Evolutionary conservation across 2,329 filamentous ascomycete species (phyloP).

Genomic region (Sporothrix sp.): DNA sequence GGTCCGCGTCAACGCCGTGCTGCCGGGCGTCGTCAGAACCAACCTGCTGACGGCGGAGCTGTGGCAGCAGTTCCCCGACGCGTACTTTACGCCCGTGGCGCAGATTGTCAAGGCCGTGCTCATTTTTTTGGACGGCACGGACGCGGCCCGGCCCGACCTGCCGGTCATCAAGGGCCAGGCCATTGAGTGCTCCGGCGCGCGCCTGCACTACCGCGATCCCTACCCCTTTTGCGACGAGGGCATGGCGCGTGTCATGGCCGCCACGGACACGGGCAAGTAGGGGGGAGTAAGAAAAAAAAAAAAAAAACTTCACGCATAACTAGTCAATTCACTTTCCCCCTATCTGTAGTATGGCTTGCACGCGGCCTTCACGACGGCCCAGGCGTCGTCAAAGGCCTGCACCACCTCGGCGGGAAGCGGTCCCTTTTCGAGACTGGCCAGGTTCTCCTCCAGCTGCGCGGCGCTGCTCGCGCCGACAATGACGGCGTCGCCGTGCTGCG

Average conservation of each 20-base stretch:
- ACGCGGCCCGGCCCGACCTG: not conserved
- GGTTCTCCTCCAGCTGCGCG: constrained; percentile 27
- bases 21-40: constrained; percentile 25
- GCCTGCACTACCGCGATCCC: constrained; percentile 6
- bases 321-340: too few species aligned
- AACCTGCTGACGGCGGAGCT: constrained; percentile 22
- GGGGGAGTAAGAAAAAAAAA: not conserved
- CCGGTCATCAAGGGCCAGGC: constrained; percentile 5
- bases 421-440: constrained; percentile 30
- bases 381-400: constrained; percentile 58
- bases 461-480: constrained; percentile 28
- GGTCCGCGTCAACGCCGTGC: constrained; percentile 26
- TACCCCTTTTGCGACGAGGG: constrained; percentile 8
- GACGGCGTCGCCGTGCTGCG: constrained; percentile 26
- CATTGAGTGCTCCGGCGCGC: constrained; percentile 10
- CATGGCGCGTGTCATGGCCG: constrained; percentile 8
- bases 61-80: constrained; percentile 24
- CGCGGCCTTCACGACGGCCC: constrained; percentile 50
- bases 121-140: constrained; percentile 7
- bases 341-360: constrained; percentile 16
- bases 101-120: constrained; percentile 9
- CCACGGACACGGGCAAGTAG: constrained; percentile 14
- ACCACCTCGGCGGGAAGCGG: constrained; percentile 30
- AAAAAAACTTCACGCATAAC: not conserved
- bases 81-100: constrained; percentile 21